phyloP scores from a whole-genome alignment of 2,329 filamentous ascomycete genomes.

The Penicillium palitans region DNA sequence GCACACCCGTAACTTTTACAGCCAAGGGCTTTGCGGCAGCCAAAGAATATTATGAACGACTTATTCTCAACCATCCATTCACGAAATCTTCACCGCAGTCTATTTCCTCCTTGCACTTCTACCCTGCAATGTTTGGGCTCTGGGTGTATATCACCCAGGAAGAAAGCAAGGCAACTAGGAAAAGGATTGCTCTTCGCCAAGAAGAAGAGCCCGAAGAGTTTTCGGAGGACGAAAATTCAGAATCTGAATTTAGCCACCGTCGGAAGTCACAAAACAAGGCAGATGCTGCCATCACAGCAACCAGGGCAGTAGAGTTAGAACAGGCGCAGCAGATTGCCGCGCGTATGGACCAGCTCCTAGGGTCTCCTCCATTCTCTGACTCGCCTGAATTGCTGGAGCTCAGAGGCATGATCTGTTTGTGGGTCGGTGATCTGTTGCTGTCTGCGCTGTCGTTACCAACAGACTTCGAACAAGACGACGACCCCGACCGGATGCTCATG shows the following conservation, averaged over 20 bases:
- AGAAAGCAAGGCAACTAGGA: conserved; percentile 53
- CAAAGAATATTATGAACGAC: conserved; percentile 70
- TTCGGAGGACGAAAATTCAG: conserved; percentile 36
- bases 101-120: conserved; percentile 72
- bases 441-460: conserved; percentile 32
- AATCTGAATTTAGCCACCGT: conserved; percentile 23
- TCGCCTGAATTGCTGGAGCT: conserved; percentile 67
- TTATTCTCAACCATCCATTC: conserved; percentile 76
- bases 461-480: conserved; percentile 15
- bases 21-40: conserved; percentile 57
- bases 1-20: conserved; percentile 36
- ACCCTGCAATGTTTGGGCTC: conserved; percentile 74
- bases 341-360: conserved; percentile 70
- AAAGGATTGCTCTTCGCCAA: conserved; percentile 35
- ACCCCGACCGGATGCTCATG: conserved; percentile 18
- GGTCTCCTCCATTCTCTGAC: conserved; percentile 68
- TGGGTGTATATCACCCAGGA: conserved; percentile 75
- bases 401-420: conserved; percentile 72
- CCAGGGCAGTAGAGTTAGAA: conserved; percentile 55
- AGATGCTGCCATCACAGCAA: conserved; percentile 30
- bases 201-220: conserved; percentile 27
- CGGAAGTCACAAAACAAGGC: conserved; percentile 39
- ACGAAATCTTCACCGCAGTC: conserved; percentile 59
- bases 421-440: conserved; percentile 66
- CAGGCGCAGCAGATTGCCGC: conserved; percentile 64